Base-by-base conservation (phyloP, 2,329 filamentous ascomycete species). In the Tolypocladium tropicale region DNA sequence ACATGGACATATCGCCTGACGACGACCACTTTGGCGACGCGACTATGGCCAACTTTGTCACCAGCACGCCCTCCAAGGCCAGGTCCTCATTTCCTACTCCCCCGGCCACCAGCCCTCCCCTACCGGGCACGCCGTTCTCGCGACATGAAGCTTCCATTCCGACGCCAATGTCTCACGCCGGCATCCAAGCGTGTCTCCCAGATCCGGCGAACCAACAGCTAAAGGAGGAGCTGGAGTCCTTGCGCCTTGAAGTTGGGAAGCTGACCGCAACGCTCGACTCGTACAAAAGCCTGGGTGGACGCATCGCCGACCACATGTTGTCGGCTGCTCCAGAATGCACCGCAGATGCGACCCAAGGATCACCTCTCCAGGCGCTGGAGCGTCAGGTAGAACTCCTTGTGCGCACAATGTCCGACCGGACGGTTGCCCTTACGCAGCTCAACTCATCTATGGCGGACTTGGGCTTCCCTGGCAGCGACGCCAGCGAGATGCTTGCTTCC, bases 31-130 rank as follows among this genome's bases (percentile, higher is more conserved):
- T 81, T 63, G 76, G 77, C 9, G 76, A 82, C n/a, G 64, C 68
- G 3, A 78, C 78, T 0, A 72, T 80, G 66, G 76, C 74, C 0
- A 77, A 82, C 33, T 62, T 82, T 2, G 67, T 72, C 9, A 77
- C 75, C 61, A 78, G 80, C 64, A 83, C 80, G 3, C 80, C 80
- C 0, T 74, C 74, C 2, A 63, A 70, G 18, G 65, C 68, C 46
- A 65, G 68, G 49, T 64, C 68, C n/a, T 81, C 78, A 0, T 82
- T 83, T 59, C 76, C 76, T 5, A 81, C 79, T 0, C 81, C 81
- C 0, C 81, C 81, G 1, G 74, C 76, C 2, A 83, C 81, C 0
- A 83, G 80, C 46, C 77, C 78, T 1, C 60, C 68, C 0, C 58
- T 69, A 0, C 66, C 60, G 57, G 57, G 63, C 0, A 75, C 76